A percentile compares a stretch with the other conserved stretches of the same genome.
Conservation (phyloP, 2,329 filamentous ascomycete species). For the Phialophora macrospora region DNA sequence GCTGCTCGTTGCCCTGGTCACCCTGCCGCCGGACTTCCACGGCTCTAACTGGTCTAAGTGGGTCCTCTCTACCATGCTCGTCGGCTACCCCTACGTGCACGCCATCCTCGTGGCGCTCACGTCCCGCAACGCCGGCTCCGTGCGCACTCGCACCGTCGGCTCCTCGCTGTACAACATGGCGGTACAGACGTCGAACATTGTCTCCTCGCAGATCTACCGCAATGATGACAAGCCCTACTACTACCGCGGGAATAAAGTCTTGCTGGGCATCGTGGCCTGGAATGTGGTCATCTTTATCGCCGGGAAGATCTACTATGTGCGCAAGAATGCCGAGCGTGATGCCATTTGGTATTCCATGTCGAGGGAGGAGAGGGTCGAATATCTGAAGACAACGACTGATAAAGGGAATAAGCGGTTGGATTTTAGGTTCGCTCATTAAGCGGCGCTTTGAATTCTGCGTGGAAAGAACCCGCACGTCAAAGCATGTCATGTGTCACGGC, state of each 20-base stretch:
- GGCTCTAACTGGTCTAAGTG: slow-evolving; percentile 58
- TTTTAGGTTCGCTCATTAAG: slow-evolving; percentile 58
- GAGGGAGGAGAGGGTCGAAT: slow-evolving; percentile 55
- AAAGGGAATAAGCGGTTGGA: slow-evolving; percentile 62
- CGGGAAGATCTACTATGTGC: slow-evolving; percentile 49
- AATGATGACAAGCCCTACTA: slow-evolving; percentile 61
- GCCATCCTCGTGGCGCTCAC: slow-evolving; percentile 66
- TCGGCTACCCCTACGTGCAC: slow-evolving; percentile 63
- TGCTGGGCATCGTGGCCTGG: slow-evolving; percentile 55
- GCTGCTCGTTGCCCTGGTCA: slow-evolving; percentile 61
- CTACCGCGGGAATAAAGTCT: slow-evolving; percentile 55
- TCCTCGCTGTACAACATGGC: slow-evolving; percentile 58
- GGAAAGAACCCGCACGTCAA: background rate
- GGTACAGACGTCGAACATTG: slow-evolving; percentile 51
- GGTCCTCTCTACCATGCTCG: slow-evolving; percentile 54
- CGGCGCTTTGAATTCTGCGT: background rate
- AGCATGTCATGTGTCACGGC: background rate
- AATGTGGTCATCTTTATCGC: slow-evolving; percentile 59
- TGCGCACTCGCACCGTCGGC: slow-evolving; percentile 66
- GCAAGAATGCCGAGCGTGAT: slow-evolving; percentile 46
- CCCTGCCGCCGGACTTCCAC: slow-evolving; percentile 57
- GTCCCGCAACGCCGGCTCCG: slow-evolving; percentile 66
- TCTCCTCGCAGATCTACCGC: slow-evolving; percentile 58
- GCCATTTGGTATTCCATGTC: slow-evolving; percentile 49
- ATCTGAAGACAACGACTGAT: slow-evolving; percentile 57